Evolutionary conservation across 2,329 filamentous ascomycete species (phyloP).

Genomic region (Proliferodiscus dingleyae): DNA sequence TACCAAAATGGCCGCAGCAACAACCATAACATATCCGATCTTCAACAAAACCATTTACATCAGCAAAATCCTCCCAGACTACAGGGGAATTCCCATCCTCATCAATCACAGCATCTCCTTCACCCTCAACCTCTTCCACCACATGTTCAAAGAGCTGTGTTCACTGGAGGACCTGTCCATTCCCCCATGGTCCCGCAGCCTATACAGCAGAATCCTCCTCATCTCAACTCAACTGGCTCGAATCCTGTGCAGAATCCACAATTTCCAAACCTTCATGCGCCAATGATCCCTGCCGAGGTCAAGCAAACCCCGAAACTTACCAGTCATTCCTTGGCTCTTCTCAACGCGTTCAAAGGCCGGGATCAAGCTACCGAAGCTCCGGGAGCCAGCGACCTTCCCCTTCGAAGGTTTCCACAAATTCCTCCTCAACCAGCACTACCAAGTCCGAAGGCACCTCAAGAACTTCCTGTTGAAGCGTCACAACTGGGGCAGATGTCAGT

Average conservation of each 20-base stretch:
- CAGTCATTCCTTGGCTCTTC: constrained; percentile 40
- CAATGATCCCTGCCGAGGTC: constrained; percentile 22
- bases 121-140: constrained; percentile 41
- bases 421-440: constrained; percentile 10
- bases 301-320: constrained; percentile 33
- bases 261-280: constrained; percentile 25
- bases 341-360: constrained; percentile 40
- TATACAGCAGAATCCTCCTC: constrained; percentile 19
- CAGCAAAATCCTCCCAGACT: constrained; percentile 16
- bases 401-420: constrained; percentile 14
- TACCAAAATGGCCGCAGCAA: constrained; percentile 10
- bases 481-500: not conserved
- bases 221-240: constrained; percentile 8
- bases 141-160: constrained; percentile 49
- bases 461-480: constrained; percentile 26
- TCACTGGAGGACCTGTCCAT: constrained; percentile 36
- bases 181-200: constrained; percentile 30
- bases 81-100: constrained; percentile 23
- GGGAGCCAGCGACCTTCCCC: constrained; percentile 13
- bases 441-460: constrained; percentile 18
- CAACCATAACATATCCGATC: constrained; percentile 4
- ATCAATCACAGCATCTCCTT: constrained; percentile 31
- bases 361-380: constrained; percentile 16
- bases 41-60: constrained; percentile 6
- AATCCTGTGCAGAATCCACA: constrained; percentile 18